A percentile compares a stretch with the other conserved stretches of the same genome.
Evolutionary conservation across 495 filamentous ascomycete genomes (phyloP).

Genomic region (Tuber magnatum): DNA sequence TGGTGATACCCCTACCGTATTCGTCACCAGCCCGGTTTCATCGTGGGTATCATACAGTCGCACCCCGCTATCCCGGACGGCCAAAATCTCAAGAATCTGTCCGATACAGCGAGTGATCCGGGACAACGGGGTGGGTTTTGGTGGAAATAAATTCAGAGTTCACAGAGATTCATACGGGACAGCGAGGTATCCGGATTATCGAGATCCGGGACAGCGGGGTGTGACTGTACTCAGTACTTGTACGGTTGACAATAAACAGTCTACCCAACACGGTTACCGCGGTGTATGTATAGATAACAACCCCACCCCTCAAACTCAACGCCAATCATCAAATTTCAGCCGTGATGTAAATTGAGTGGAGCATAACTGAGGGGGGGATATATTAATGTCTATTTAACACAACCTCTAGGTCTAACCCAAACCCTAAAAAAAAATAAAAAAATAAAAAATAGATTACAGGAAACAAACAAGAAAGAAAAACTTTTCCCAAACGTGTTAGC

Average conservation of each 20-base stretch:
- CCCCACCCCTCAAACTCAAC: background rate
- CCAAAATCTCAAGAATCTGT: too few relatives aligned
- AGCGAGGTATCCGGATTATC: too few relatives aligned
- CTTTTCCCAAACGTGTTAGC: slow-evolving; percentile 11
- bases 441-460: slow-evolving; percentile 21
- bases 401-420: slow-evolving; percentile 31
- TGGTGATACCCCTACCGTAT: background rate
- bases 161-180: too few relatives aligned
- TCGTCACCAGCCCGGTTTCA: background rate
- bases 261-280: background rate
- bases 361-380: slow-evolving; percentile 9
- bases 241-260: background rate
- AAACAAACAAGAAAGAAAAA: slow-evolving; percentile 14
- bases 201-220: too few relatives aligned
- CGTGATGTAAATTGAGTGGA: background rate
- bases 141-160: too few relatives aligned
- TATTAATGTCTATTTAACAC: slow-evolving; percentile 36
- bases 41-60: too few relatives aligned
- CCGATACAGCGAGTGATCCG: too few relatives aligned
- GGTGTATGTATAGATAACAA: background rate
- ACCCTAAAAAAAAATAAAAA: slow-evolving; percentile 27
- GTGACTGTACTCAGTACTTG: too few relatives aligned
- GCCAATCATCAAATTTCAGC: background rate
- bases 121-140: too few relatives aligned
- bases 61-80: too few relatives aligned